Base-by-base conservation (phyloP, 441 rosid genomes). In the Erysimum cheiri region DNA sequence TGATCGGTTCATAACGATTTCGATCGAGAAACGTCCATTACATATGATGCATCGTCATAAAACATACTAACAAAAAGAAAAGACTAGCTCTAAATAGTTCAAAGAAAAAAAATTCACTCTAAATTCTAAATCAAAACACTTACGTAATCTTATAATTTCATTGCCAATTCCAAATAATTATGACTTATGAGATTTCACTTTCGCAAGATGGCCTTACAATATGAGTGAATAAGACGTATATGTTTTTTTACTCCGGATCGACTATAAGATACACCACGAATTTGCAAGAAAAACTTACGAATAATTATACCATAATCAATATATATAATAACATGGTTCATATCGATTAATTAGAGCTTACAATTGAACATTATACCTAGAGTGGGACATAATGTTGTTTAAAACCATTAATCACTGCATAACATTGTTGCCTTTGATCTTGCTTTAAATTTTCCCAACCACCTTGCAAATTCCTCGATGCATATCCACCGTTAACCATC, bases 341-440 rank as follows among this genome's bases (percentile, higher is more conserved):
- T 24, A 7, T 6, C 37, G 5, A 57, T 10, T 9, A 37, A n/a
- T n/a, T n/a, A n/a, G 8, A 53, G n/a, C 43, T n/a, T 65, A 49
- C 3, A 49, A 9, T 47, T 12, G 29, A 13, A 49, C 29, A 49
- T 48, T 10, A 47, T 13, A 49, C 36, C 64, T 35, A 76, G 6
- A 69, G 65, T 37, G 72, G 68, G 52, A 70, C 17, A 69, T 70
- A 70, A 37, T 70, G 72, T 54, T 76, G 72, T 52, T 76, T 70
- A 44, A 58, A 70, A 60, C 69, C 73, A 60, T 52, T 75, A 46
- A 69, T 57, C 70, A 75, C 74, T 9, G 78, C 67, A 57, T 75
- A 75, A 70, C 67, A 70, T 57, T 75, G 79, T 75, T 69, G 79
- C 36, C 73, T 74, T 70, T 69, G 79, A 69, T 75, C 70, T 48